These are phyloP conservation scores for Allomyces macrogynus DNA, from an alignment of 192 early-diverging fungal genomes.

Conservation along the genomic window DNA sequence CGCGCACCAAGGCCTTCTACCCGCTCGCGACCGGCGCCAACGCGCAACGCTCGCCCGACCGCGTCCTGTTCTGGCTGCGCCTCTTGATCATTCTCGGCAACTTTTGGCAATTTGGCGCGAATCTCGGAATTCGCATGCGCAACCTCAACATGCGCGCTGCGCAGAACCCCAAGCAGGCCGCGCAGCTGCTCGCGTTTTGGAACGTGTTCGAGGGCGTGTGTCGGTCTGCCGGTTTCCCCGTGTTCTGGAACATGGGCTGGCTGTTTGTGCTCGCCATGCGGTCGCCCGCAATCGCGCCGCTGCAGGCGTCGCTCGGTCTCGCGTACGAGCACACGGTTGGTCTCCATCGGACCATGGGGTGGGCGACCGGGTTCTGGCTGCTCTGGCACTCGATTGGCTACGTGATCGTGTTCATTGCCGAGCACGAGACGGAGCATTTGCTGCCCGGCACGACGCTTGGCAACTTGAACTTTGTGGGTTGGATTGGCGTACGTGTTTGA, in stretches of 20 bases:
- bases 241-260: neutral
- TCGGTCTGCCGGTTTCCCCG: too few species aligned
- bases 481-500: neutral
- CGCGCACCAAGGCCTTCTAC: too few species aligned
- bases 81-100: too few species aligned
- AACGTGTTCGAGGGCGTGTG: too few species aligned
- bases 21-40: too few species aligned
- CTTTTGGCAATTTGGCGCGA: neutral
- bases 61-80: too few species aligned
- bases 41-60: too few species aligned
- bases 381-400: neutral
- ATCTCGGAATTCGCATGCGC: neutral
- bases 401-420: neutral
- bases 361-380: neutral
- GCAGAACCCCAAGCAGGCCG: too few species aligned
- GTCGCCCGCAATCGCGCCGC: neutral
- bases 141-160: neutral
- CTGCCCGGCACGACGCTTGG: neutral
- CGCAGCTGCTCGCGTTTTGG: too few species aligned
- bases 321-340: neutral
- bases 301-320: neutral
- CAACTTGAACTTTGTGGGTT: neutral
- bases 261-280: neutral
- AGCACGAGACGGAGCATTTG: neutral
- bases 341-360: neutral